Conservation (phyloP, 306 rosid species). For the Lathyrus tuberosus region DNA sequence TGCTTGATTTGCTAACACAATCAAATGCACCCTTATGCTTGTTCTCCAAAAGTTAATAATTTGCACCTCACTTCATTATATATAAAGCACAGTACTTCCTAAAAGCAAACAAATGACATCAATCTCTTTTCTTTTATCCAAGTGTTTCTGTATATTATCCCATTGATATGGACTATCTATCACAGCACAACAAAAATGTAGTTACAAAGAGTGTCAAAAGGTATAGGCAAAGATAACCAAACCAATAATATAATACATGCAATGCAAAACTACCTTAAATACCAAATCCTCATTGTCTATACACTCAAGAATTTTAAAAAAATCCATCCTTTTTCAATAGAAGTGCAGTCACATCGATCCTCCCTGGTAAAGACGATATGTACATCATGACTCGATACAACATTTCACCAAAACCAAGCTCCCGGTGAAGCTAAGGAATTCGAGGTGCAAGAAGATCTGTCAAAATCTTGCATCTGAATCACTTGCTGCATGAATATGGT, state of each 20-base stretch:
- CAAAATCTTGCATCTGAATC: slow-evolving; percentile 28
- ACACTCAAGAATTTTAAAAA: slow-evolving; percentile 35
- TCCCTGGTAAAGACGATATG: slow-evolving; percentile 33
- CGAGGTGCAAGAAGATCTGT: slow-evolving; percentile 31
- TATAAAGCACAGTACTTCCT: neutral
- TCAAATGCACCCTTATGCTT: too few species aligned
- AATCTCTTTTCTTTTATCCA: slow-evolving; percentile 12
- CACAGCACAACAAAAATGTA: slow-evolving; percentile 23
- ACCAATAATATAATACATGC: slow-evolving; percentile 38
- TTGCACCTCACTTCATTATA: neutral
- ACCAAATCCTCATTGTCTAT: slow-evolving; percentile 40
- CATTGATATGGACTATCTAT: slow-evolving; percentile 2
- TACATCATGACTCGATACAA: slow-evolving; percentile 33
- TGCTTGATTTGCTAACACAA: too few species aligned
- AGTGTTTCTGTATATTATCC: slow-evolving; percentile 13
- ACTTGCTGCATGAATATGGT: slow-evolving; percentile 37
- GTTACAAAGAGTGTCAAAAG: slow-evolving; percentile 19
- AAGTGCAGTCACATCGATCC: slow-evolving; percentile 18
- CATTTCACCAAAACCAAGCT: slow-evolving; percentile 39
- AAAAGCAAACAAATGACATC: neutral
- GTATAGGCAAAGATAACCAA: slow-evolving; percentile 26
- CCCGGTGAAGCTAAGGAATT: slow-evolving; percentile 29
- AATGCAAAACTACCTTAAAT: slow-evolving; percentile 26
- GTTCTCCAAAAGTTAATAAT: neutral
- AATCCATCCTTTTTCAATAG: slow-evolving; percentile 36